Evolutionary conservation across 2,329 filamentous ascomycete genomes (phyloP).

Genomic region (Fusarium illudens): DNA sequence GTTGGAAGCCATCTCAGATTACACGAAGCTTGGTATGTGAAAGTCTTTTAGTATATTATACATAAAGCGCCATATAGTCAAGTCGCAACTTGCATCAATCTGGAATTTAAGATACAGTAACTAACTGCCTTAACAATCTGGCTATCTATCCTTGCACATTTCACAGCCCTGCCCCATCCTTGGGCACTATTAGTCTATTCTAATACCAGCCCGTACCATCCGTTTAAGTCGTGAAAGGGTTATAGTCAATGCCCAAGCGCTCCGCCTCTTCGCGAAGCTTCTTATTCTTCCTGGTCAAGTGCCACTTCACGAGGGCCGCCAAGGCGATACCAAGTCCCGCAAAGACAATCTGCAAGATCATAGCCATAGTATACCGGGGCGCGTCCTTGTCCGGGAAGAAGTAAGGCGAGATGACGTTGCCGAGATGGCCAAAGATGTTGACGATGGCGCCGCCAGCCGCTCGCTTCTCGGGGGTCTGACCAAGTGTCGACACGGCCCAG

Average conservation of each 20-base stretch:
- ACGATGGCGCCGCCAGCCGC: conserved; percentile 48
- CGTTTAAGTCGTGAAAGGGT: conserved; percentile 28
- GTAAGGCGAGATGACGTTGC: conserved; percentile 52
- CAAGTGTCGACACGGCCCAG: conserved; percentile 47
- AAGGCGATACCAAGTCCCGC: conserved; percentile 17
- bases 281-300: conserved; percentile 29
- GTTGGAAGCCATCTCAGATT: conserved; percentile 12
- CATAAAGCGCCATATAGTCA: too few relatives aligned
- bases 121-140: too few relatives aligned
- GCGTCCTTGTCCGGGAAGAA: conserved; percentile 46
- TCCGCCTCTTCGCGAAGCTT: conserved; percentile 28
- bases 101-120: too few relatives aligned
- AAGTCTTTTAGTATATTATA: too few relatives aligned
- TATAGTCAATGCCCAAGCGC: conserved; percentile 14
- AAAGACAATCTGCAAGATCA: conserved; percentile 36
- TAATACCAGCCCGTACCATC: too few relatives aligned
- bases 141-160: too few relatives aligned
- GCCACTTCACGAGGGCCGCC: conserved; percentile 21
- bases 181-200: too few relatives aligned
- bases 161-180: too few relatives aligned
- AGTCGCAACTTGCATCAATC: too few relatives aligned
- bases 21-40: conserved; percentile 11
- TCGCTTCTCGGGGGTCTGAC: conserved; percentile 50
- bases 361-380: conserved; percentile 43
- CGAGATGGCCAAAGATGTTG: conserved; percentile 49